phyloP scores from a whole-genome alignment of 176 grass and related monocot genomes.

The Urochloa ruziziensis region DNA sequence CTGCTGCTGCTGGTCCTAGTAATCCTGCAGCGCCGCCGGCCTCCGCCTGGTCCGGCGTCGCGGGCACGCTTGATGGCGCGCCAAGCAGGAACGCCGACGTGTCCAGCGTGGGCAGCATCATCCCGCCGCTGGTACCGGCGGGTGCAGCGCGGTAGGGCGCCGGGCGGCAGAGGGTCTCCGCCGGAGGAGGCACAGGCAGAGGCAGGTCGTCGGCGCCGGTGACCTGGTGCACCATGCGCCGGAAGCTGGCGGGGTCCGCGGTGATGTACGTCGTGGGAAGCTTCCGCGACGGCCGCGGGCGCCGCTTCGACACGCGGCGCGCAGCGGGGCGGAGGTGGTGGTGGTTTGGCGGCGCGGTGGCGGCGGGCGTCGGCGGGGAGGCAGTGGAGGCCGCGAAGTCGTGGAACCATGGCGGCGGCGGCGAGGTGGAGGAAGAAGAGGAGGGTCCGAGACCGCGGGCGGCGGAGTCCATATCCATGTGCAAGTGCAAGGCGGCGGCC shows the following conservation, averaged over 20 bases:
- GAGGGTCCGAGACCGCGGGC: neutral
- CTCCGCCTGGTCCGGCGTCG: neutral
- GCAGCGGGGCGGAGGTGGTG: neutral
- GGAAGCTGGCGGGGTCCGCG: constrained; percentile 44
- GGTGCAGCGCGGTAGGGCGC: neutral
- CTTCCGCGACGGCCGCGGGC: constrained; percentile 40
- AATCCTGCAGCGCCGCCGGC: neutral
- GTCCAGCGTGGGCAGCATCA: constrained; percentile 41
- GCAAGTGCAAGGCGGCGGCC: constrained; percentile 22
- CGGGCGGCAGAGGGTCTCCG: neutral
- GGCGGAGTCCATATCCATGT: neutral
- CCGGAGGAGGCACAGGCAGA: neutral
- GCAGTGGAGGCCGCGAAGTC: neutral
- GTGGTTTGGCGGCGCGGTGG: neutral
- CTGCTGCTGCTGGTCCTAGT: neutral
- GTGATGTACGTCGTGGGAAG: constrained; percentile 49
- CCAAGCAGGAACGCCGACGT: constrained; percentile 37
- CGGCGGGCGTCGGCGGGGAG: neutral
- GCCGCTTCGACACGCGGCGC: constrained; percentile 27
- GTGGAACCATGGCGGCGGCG: constrained; percentile 21
- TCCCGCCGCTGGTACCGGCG: neutral
- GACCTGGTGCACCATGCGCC: constrained; percentile 48
- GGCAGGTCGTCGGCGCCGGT: constrained; percentile 35
- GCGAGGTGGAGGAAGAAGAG: neutral
- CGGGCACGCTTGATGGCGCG: no score